Conservation (phyloP, 257 asterid species). For the Plantago elongata region DNA sequence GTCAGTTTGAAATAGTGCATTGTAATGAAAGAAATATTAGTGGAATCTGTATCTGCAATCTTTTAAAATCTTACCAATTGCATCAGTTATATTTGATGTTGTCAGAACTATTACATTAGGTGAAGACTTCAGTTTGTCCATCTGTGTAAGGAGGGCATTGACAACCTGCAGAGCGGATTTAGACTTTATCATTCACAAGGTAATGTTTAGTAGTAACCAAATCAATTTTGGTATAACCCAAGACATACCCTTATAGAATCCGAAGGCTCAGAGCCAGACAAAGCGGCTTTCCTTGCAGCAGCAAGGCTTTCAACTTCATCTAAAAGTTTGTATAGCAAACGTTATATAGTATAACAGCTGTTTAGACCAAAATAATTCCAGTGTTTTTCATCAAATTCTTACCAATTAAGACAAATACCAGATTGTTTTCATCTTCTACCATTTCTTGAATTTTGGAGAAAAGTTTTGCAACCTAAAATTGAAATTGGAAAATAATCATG, state of each 20-base stretch:
- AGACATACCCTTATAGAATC: conserved; percentile 89
- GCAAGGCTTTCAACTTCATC: conserved; percentile 99
- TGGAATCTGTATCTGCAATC: too few species aligned
- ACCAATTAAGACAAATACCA: conserved; percentile 97
- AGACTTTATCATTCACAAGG: conserved; percentile 19
- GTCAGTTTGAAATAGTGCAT: too few species aligned
- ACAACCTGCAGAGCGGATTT: conserved; percentile 67
- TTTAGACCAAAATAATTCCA: conserved; percentile 2
- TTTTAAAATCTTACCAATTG: conserved; percentile 61
- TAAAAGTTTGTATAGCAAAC: conserved; percentile 26
- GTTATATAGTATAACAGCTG: conserved; percentile 13
- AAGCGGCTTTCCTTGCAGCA: conserved; percentile 97
- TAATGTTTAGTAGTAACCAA: conserved; percentile 15
- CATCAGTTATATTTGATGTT: conserved; percentile 96
- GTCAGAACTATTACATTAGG: conserved; percentile 91
- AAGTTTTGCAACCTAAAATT: conserved; percentile 83
- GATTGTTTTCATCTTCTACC: conserved; percentile 90
- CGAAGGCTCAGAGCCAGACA: conserved; percentile 99
- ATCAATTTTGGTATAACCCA: conserved; percentile 18
- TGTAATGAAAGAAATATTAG: too few species aligned
- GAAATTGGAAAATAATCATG: conserved; percentile 14
- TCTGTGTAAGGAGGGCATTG: conserved; percentile 91
- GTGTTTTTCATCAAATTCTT: conserved; percentile 32
- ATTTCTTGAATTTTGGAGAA: conserved; percentile 92
- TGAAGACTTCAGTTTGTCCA: conserved; percentile 84